Conservation (phyloP, 2,329 filamentous ascomycete species). For the Hypoxylon sp. region DNA sequence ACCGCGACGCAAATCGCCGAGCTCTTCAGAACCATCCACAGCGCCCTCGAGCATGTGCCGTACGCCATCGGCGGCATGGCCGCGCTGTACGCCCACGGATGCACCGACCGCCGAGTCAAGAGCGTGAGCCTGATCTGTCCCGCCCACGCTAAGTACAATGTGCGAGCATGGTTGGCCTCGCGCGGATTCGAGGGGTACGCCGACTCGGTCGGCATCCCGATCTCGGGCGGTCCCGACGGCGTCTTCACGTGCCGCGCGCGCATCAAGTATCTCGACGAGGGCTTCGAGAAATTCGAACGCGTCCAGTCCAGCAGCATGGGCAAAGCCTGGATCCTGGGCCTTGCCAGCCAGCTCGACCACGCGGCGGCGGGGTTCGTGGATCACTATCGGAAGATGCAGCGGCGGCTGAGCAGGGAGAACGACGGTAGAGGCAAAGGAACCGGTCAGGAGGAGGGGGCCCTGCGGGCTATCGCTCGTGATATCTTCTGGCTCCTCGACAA, state of each 20-base stretch:
- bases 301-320: constrained; percentile 22
- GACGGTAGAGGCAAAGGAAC: no score
- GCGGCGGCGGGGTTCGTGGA: constrained; percentile 41
- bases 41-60: constrained; percentile 52
- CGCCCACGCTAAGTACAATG: constrained; percentile 45
- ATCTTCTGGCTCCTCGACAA: constrained; percentile 38
- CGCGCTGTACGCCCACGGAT: constrained; percentile 57
- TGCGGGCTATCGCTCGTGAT: constrained; percentile 36
- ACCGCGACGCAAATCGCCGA: constrained; percentile 45
- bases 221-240: constrained; percentile 29
- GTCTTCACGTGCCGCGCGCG: constrained; percentile 46
- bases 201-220: constrained; percentile 56
- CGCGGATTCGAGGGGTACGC: constrained; percentile 47
- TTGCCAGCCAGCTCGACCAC: constrained; percentile 42
- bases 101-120: constrained; percentile 40
- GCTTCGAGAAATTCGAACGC: constrained; percentile 45
- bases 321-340: constrained; percentile 36
- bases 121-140: constrained; percentile 55
- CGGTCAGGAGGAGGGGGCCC: constrained; percentile 9
- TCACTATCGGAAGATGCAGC: constrained; percentile 1
- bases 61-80: constrained; percentile 58
- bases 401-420: not conserved
- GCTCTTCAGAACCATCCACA: constrained; percentile 52
- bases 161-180: constrained; percentile 53
- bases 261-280: constrained; percentile 48